A percentile compares a stretch with the other conserved stretches of the same genome.
Evolutionary conservation across 352 stramenopile genomes (phyloP).

Genomic region (Pythium dissimile): DNA sequence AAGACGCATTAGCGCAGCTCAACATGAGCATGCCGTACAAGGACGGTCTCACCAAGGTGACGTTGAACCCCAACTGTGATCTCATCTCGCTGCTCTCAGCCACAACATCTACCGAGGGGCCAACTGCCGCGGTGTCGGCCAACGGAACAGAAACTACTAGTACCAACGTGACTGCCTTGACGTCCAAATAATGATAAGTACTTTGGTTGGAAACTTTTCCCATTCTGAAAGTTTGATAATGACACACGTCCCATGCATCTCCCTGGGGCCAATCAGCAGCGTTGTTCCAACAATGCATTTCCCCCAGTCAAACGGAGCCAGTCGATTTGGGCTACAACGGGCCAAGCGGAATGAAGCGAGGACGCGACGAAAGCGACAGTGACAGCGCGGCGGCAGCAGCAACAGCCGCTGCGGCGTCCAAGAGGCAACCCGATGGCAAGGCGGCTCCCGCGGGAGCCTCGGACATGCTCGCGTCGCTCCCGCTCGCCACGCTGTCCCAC

Average conservation of each 20-base stretch:
- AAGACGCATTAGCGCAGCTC: constrained; percentile 20
- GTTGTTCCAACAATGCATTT: background rate
- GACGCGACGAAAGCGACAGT: constrained; percentile 7
- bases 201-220: too few species aligned
- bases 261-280: background rate
- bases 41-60: constrained; percentile 18
- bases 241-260: too few species aligned
- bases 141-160: too few species aligned
- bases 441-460: too few species aligned
- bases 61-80: constrained; percentile 24
- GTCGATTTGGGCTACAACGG: too few species aligned
- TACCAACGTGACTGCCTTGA: too few species aligned
- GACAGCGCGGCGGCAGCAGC: background rate
- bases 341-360: constrained; percentile 13
- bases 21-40: constrained; percentile 33
- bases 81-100: constrained; percentile 14
- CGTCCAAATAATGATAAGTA: too few species aligned
- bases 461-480: constrained; percentile 9
- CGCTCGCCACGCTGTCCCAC: constrained; percentile 1
- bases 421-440: background rate
- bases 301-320: too few species aligned
- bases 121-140: too few species aligned
- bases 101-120: background rate
- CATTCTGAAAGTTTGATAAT: too few species aligned
- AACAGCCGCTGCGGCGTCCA: background rate